Percentiles rank a stretch among this genome's conserved stretches.
phyloP scores from a whole-genome alignment of 352 stramenopile species.

The Pelagophyceae sp. region DNA sequence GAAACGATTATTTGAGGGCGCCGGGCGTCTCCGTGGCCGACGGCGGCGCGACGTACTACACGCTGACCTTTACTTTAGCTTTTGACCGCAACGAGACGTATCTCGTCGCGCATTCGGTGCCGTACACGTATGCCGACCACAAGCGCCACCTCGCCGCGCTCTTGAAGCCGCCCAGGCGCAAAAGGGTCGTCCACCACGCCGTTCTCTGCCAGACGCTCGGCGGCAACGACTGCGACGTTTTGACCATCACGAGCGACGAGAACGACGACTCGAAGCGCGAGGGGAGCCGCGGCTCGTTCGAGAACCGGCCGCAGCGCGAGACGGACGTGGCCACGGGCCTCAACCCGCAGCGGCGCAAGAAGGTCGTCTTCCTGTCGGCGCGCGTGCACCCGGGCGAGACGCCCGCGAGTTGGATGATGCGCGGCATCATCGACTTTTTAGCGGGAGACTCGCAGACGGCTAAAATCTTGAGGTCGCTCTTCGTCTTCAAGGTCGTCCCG shows the following conservation, averaged over 20 bases:
- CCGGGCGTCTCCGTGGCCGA: constrained; percentile 23
- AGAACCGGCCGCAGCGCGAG: not conserved
- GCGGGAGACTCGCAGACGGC: constrained; percentile 53
- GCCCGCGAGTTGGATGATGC: constrained; percentile 85
- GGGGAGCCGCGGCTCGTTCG: not conserved
- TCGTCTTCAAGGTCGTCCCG: constrained; percentile 79
- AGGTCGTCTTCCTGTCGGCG: constrained; percentile 62
- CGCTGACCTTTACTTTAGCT: constrained; percentile 70
- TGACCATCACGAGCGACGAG: constrained; percentile 76
- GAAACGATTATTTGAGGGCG: constrained; percentile 22
- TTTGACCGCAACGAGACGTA: constrained; percentile 72
- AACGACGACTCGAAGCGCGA: constrained; percentile 1
- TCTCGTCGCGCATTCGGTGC: constrained; percentile 76
- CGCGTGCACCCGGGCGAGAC: constrained; percentile 77
- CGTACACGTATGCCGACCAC: constrained; percentile 76
- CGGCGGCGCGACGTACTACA: too few relatives aligned
- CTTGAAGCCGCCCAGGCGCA: not conserved
- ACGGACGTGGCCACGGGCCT: constrained; percentile 17
- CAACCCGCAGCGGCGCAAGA: constrained; percentile 7
- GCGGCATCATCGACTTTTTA: constrained; percentile 76
- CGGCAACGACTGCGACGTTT: constrained; percentile 66
- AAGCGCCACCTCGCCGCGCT: constrained; percentile 47
- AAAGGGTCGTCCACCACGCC: constrained; percentile 21
- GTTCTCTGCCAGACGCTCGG: constrained; percentile 69
- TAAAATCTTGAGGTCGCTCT: constrained; percentile 61